Evolutionary conservation across 106 monocot species (phyloP), one percentile per base, ranked within the genome.

Genomic region (Iris macrosiphon): DNA sequence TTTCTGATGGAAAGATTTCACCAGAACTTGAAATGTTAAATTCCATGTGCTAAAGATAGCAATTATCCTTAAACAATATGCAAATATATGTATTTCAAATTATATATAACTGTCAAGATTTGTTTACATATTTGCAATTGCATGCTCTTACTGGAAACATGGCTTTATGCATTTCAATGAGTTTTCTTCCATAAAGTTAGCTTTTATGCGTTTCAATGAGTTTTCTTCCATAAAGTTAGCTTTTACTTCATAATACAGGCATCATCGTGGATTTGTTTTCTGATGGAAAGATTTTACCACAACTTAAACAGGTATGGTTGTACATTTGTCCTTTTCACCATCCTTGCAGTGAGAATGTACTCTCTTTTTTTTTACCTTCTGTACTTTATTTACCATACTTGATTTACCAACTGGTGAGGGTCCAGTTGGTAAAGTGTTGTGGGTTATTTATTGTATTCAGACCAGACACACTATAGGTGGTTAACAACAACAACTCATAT

Each of bases 261-360:
- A 93, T 93, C 31, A 56, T 93, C 31, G 87, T 93, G 52, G 93
- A 93, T 84, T 70, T 88, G 24, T 93, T 93, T 69, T 65, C 74
- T 45, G 80, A 84, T 72, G 93, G 93, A 23, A 88, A 84, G 64
- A 72, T 88, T 38, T 72, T 93, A 38, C 93, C 87, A 8, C 78
- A 84, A 40, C 42, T 93, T 55, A 37, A 72, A 12, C 69, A 87
- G 87, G 93, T 93, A 77, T 43, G 12, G 2, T 5, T 70, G 40
- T 19, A 51, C 27, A 26, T 23, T 50, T 18, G 14, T 17, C 13
- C 0, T 61, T 34, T 50, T 41, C 7, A 30, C 39, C 20, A 13
- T 39, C 30, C 12, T 30, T 31, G 4, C 10, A 17, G 26, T 26
- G 40, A 40, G 15, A 39, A n/a, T 3, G n/a, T 17, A 10, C 22